These are phyloP conservation scores for Mycena crocata DNA, from an alignment of 768 basidiomycete genomes.

Conservation along the genomic window DNA sequence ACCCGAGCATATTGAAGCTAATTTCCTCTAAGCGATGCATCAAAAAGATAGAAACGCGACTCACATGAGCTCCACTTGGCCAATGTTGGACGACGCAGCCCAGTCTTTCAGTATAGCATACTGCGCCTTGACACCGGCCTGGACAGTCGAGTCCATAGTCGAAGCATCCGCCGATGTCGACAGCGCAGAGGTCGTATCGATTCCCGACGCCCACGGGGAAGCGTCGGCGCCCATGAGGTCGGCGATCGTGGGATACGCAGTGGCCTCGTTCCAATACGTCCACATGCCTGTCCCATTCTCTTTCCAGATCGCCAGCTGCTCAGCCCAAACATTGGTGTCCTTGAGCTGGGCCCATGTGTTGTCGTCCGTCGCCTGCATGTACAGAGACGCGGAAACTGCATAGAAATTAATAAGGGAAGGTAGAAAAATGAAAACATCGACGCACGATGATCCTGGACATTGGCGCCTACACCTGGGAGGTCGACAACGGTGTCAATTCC, in stretches of 20 bases:
- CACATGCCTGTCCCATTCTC: constrained; percentile 33
- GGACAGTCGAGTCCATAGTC: constrained; percentile 28
- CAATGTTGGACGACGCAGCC: constrained; percentile 25
- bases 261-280: constrained; percentile 35
- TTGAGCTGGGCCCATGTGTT: constrained; percentile 32
- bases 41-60: background rate
- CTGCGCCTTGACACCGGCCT: constrained; percentile 33
- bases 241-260: constrained; percentile 26
- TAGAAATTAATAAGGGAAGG: background rate
- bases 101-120: constrained; percentile 16
- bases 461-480: constrained; percentile 31
- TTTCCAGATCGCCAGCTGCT: constrained; percentile 30
- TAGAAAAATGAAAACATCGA: background rate
- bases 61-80: constrained; percentile 34
- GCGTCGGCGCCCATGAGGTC: constrained; percentile 27
- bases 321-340: constrained; percentile 18
- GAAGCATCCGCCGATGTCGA: constrained; percentile 20
- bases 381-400: constrained; percentile 19
- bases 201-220: constrained; percentile 8
- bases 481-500: constrained; percentile 32
- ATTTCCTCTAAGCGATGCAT: background rate
- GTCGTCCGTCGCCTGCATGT: constrained; percentile 26
- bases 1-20: constrained; percentile 33
- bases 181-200: constrained; percentile 18
- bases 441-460: constrained; percentile 33